Evolutionary conservation across 768 basidiomycete species (phyloP).

Genomic region (Agrocybe pediades): DNA sequence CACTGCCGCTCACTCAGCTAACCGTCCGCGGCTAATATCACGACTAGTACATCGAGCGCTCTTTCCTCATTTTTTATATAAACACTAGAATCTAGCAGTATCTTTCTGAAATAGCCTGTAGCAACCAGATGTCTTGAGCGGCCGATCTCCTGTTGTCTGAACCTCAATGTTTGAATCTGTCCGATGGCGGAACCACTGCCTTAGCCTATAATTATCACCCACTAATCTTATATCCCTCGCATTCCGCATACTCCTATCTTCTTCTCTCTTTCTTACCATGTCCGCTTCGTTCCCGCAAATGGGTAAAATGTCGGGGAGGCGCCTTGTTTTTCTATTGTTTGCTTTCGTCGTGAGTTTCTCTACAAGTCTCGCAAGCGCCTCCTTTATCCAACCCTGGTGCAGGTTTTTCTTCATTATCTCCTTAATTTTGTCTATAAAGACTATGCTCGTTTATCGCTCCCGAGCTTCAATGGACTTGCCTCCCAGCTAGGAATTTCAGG

Average conservation of each 20-base stretch:
- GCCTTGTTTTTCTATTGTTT: constrained; percentile 53
- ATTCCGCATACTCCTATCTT: too few species aligned
- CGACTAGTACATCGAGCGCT: too few species aligned
- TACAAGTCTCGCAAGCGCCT: neutral
- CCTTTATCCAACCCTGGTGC: neutral
- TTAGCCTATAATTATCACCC: neutral
- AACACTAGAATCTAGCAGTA: too few species aligned
- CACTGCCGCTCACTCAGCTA: neutral
- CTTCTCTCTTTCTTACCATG: constrained; percentile 10
- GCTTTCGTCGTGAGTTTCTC: constrained; percentile 43
- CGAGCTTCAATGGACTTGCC: constrained; percentile 32
- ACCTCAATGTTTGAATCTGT: constrained; percentile 7
- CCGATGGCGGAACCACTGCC: constrained; percentile 3
- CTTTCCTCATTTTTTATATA: too few species aligned
- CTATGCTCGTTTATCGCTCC: constrained; percentile 46
- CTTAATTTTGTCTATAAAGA: constrained; percentile 51
- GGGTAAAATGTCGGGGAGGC: constrained; percentile 50
- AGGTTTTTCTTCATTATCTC: constrained; percentile 61
- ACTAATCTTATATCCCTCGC: neutral
- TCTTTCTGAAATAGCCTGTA: neutral
- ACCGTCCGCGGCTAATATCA: too few species aligned
- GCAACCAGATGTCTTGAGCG: neutral
- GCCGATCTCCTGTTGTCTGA: constrained; percentile 7
- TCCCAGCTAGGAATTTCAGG: constrained; percentile 20
- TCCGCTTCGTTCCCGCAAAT: constrained; percentile 9